Evolutionary conservation across 2,329 filamentous ascomycete species (phyloP).

Genomic region (Zymoseptoria crescenta): DNA sequence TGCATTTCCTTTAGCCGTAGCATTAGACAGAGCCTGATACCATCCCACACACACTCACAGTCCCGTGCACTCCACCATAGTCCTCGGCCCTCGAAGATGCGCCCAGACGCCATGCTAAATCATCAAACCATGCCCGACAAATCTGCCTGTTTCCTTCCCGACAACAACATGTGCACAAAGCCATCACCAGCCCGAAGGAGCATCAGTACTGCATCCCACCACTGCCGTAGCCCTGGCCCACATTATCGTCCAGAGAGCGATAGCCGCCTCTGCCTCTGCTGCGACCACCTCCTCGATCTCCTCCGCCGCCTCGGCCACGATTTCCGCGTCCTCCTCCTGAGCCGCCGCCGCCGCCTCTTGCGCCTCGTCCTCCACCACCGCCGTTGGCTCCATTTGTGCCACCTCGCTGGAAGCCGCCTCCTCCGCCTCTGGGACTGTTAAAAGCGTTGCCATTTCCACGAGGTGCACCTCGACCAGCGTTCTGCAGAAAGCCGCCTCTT

Average conservation of each 20-base stretch:
- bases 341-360: slow-evolving; percentile 24
- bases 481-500: neutral
- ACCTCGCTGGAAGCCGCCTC: slow-evolving; percentile 1
- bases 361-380: slow-evolving; percentile 30
- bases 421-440: slow-evolving; percentile 25
- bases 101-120: neutral
- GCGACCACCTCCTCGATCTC: slow-evolving; percentile 24
- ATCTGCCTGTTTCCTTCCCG: neutral
- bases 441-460: slow-evolving; percentile 25
- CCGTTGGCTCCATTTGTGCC: slow-evolving; percentile 30
- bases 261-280: slow-evolving; percentile 30
- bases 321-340: slow-evolving; percentile 11
- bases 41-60: neutral
- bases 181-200: neutral
- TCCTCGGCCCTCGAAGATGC: neutral
- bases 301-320: slow-evolving; percentile 17
- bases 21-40: neutral
- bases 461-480: slow-evolving; percentile 19
- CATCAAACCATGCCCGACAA: neutral
- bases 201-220: slow-evolving; percentile 31
- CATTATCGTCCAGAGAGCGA: slow-evolving; percentile 38
- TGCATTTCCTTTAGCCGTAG: neutral
- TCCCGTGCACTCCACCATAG: neutral
- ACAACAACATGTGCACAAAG: neutral
- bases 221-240: slow-evolving; percentile 26